phyloP scores from a whole-genome alignment of 331 rosid species.

The Saraca asoca region DNA sequence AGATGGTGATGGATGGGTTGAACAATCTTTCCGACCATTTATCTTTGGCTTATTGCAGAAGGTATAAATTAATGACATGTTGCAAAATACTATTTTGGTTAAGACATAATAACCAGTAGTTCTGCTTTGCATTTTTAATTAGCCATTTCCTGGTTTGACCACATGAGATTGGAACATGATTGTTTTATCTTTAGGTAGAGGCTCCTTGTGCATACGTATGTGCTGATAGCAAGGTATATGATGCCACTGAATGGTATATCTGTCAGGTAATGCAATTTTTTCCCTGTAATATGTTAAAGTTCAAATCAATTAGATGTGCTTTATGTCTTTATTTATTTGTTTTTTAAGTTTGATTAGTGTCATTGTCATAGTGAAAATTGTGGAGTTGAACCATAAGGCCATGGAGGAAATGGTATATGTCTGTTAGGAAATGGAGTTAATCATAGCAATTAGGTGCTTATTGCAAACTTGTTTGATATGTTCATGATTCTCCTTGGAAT shows the following conservation, averaged over 20 bases:
- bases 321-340: neutral
- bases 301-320: neutral
- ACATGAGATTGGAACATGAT: slow-evolving; percentile 6
- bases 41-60: slow-evolving; percentile 90
- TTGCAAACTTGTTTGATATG: too few relatives aligned
- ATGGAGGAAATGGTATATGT: neutral
- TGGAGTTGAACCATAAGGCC: neutral
- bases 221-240: slow-evolving; percentile 83
- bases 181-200: slow-evolving; percentile 59
- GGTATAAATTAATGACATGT: slow-evolving; percentile 48
- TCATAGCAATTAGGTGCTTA: neutral
- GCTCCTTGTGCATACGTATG: slow-evolving; percentile 79
- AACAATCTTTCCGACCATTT: slow-evolving; percentile 90
- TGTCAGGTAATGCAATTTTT: slow-evolving; percentile 73
- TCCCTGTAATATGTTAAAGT: slow-evolving; percentile 8
- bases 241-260: slow-evolving; percentile 96
- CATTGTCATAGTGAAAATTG: neutral
- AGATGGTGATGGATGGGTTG: slow-evolving; percentile 99
- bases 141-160: slow-evolving; percentile 9
- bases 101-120: neutral
- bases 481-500: too few relatives aligned
- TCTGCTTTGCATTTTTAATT: slow-evolving; percentile 4
- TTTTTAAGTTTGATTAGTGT: neutral
- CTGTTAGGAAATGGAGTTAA: neutral
- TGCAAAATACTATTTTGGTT: slow-evolving; percentile 17